phyloP scores from a whole-genome alignment of 2,329 filamentous ascomycete genomes.

The Trichoderma asperellum region DNA sequence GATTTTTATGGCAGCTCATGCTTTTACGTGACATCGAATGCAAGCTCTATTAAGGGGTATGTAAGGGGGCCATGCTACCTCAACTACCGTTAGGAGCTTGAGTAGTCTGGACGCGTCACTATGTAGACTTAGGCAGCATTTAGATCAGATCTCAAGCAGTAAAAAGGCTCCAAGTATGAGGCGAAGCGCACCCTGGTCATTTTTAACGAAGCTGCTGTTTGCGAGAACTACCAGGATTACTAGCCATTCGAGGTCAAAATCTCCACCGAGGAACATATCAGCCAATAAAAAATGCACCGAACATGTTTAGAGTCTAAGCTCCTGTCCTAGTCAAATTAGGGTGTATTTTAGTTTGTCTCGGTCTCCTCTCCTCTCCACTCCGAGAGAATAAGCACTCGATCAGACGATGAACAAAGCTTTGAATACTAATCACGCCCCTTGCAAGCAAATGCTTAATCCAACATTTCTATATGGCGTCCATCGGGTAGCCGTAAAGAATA shows the following conservation, averaged over 20 bases:
- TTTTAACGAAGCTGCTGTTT: neutral
- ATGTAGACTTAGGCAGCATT: neutral
- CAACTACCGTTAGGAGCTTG: neutral
- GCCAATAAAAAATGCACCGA: conserved; percentile 9
- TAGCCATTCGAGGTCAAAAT: neutral
- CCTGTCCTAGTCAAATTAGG: neutral
- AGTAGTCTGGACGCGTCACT: neutral
- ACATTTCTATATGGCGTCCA: neutral
- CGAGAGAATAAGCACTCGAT: neutral
- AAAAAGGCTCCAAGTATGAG: neutral
- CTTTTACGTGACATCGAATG: neutral
- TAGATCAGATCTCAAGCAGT: neutral
- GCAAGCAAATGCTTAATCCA: neutral
- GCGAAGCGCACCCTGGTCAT: neutral
- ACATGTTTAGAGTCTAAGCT: neutral
- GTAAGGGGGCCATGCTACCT: neutral
- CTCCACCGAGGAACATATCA: conserved; percentile 1
- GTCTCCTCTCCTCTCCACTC: neutral
- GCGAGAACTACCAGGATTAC: neutral
- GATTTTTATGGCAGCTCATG: neutral
- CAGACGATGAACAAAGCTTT: neutral
- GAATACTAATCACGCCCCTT: neutral
- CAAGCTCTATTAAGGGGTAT: conserved; percentile 9
- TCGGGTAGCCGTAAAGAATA: neutral
- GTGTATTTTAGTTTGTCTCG: neutral